phyloP scores from a whole-genome alignment of 2,329 filamentous ascomycete genomes.

The Botryosphaeria dothidea region DNA sequence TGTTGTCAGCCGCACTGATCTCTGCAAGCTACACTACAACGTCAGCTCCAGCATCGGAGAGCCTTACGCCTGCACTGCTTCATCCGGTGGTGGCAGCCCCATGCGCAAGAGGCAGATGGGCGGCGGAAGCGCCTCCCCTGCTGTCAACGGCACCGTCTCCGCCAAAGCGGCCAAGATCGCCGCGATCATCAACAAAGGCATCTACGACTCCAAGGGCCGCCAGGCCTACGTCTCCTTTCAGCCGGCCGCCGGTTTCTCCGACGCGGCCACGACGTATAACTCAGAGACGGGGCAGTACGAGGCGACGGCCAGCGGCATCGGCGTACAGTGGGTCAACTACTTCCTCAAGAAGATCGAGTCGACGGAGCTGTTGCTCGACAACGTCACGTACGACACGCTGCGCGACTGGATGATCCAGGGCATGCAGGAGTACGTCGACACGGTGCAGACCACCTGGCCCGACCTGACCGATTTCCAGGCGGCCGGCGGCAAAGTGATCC shows the following conservation, averaged over 20 bases:
- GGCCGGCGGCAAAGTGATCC: slow-evolving; percentile 57
- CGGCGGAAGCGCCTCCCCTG: slow-evolving; percentile 23
- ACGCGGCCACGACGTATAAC: slow-evolving; percentile 40
- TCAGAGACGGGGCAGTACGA: slow-evolving; percentile 33
- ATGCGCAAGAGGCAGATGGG: slow-evolving; percentile 16
- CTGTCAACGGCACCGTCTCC: slow-evolving; percentile 34
- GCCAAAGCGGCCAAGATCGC: slow-evolving; percentile 29
- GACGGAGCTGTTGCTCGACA: background rate
- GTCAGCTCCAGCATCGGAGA: slow-evolving; percentile 48
- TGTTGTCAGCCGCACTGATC: slow-evolving; percentile 52
- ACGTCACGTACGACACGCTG: slow-evolving; percentile 58
- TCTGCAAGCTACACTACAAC: slow-evolving; percentile 51
- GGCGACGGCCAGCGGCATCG: slow-evolving; percentile 32
- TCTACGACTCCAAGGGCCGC: slow-evolving; percentile 41
- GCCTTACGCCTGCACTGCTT: slow-evolving; percentile 45
- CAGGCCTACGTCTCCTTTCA: slow-evolving; percentile 46
- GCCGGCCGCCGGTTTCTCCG: slow-evolving; percentile 31
- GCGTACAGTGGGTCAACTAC: slow-evolving; percentile 44
- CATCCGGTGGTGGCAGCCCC: slow-evolving; percentile 24
- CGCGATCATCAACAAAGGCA: slow-evolving; percentile 34
- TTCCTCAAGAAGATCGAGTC: slow-evolving; percentile 36
- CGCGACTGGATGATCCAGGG: slow-evolving; percentile 54
- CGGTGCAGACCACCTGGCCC: slow-evolving; percentile 54
- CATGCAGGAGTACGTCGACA: slow-evolving; percentile 51
- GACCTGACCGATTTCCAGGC: slow-evolving; percentile 54